These are phyloP conservation scores for Oidiodendron maius DNA, from an alignment of 495 filamentous ascomycete genomes.

Conservation along the genomic window DNA sequence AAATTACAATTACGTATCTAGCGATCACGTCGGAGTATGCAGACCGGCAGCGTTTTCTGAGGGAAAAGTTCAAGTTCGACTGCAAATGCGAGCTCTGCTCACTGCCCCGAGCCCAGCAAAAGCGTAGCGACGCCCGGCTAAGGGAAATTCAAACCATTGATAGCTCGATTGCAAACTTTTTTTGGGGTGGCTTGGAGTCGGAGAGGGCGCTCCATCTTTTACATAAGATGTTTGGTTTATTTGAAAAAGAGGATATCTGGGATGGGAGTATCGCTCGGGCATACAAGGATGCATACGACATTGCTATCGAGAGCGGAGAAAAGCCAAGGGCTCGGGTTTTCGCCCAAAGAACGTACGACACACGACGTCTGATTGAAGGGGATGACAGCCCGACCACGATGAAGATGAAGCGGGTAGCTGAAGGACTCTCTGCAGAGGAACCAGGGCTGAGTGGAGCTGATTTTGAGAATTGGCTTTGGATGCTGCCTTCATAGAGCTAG, in stretches of 20 bases:
- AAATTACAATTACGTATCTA: constrained; percentile 32
- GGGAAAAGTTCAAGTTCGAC: constrained; percentile 25
- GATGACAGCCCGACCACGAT: constrained; percentile 11
- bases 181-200: not conserved
- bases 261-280: not conserved
- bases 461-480: too few relatives aligned
- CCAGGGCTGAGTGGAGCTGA: too few relatives aligned
- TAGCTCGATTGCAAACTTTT: not conserved
- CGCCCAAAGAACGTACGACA: not conserved
- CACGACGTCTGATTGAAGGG: not conserved
- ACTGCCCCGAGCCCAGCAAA: constrained; percentile 7
- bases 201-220: not conserved
- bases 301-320: not conserved
- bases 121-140: not conserved
- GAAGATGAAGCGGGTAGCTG: too few relatives aligned
- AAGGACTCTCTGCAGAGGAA: too few relatives aligned
- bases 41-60: constrained; percentile 16
- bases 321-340: not conserved
- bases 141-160: not conserved
- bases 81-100: constrained; percentile 28
- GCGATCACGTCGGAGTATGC: constrained; percentile 3
- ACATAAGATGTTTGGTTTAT: not conserved
- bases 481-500: too few relatives aligned
- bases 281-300: not conserved
- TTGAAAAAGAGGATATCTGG: not conserved